phyloP scores from a whole-genome alignment of 208 protist species.

The Crithidia fasciculata region DNA sequence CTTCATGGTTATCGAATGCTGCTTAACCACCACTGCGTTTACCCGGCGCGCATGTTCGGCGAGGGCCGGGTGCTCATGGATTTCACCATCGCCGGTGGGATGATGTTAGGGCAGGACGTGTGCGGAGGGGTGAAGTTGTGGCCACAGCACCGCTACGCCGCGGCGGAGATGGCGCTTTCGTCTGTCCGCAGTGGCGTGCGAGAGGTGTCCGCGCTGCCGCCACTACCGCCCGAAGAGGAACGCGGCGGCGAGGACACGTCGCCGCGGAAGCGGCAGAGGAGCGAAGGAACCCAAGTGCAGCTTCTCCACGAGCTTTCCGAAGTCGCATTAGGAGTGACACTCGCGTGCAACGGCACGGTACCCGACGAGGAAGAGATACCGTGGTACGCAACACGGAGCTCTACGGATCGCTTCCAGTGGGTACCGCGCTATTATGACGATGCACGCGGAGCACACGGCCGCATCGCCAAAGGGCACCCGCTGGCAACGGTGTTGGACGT shows the following conservation, averaged over 20 bases:
- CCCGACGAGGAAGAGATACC: not conserved
- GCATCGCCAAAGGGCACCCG: conserved; percentile 11
- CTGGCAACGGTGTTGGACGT: conserved; percentile 29
- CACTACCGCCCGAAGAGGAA: not conserved
- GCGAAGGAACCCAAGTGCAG: conserved; percentile 3
- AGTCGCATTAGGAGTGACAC: conserved; percentile 16
- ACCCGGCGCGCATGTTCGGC: conserved; percentile 72
- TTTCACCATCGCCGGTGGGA: conserved; percentile 59
- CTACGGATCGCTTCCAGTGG: not conserved
- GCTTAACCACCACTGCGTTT: conserved; percentile 84
- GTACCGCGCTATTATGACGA: conserved; percentile 34
- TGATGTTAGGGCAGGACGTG: conserved; percentile 68
- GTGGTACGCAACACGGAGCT: not conserved
- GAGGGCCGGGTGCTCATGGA: conserved; percentile 69
- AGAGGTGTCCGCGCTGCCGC: conserved; percentile 23
- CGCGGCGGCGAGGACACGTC: not conserved
- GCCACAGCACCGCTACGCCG: conserved; percentile 73
- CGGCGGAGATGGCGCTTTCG: conserved; percentile 72
- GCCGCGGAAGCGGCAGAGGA: not conserved
- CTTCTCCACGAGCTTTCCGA: conserved; percentile 32
- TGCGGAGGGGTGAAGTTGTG: conserved; percentile 82
- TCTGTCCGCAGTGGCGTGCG: conserved; percentile 29
- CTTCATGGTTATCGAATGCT: conserved; percentile 72
- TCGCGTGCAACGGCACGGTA: not conserved
- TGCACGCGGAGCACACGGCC: conserved; percentile 9